These are phyloP conservation scores for Zalaria sp. DNA, from an alignment of 2,329 filamentous ascomycete species.

Conservation along the genomic window DNA sequence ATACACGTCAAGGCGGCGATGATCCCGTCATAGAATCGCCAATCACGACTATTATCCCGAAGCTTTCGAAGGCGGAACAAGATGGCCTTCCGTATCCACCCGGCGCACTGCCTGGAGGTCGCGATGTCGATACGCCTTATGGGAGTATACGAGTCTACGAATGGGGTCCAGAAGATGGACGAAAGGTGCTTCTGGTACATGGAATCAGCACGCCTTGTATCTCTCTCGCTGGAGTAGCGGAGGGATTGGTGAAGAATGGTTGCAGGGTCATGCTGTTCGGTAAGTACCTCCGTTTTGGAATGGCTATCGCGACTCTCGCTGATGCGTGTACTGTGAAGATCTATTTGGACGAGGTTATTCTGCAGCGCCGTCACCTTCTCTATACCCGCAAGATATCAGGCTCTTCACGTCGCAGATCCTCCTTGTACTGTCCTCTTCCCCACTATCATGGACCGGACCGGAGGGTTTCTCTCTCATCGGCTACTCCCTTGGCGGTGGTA, in stretches of 20 bases:
- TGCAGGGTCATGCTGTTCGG: constrained; percentile 68
- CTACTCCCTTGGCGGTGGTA: constrained; percentile 67
- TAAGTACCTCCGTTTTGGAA: constrained; percentile 22
- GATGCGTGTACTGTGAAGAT: constrained; percentile 27
- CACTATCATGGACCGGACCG: constrained; percentile 49
- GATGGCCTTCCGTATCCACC: constrained; percentile 45
- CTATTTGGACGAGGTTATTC: constrained; percentile 68
- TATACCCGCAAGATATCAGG: constrained; percentile 56
- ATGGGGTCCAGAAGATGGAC: constrained; percentile 59
- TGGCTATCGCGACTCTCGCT: not conserved
- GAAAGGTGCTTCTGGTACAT: constrained; percentile 62
- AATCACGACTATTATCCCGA: not conserved
- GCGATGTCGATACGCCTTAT: constrained; percentile 56
- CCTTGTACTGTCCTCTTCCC: constrained; percentile 54
- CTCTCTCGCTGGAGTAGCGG: constrained; percentile 51
- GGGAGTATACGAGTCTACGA: constrained; percentile 64
- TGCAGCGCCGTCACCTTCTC: constrained; percentile 51
- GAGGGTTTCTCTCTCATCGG: constrained; percentile 54
- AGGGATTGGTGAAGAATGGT: constrained; percentile 48
- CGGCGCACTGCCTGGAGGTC: constrained; percentile 52
- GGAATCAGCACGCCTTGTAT: constrained; percentile 70
- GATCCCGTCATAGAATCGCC: not conserved
- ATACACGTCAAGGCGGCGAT: not conserved
- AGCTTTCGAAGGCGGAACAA: constrained; percentile 5
- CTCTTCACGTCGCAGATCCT: constrained; percentile 63